Conservation (phyloP, 345 rosid genomes). For the Citrus hindsii region DNA sequence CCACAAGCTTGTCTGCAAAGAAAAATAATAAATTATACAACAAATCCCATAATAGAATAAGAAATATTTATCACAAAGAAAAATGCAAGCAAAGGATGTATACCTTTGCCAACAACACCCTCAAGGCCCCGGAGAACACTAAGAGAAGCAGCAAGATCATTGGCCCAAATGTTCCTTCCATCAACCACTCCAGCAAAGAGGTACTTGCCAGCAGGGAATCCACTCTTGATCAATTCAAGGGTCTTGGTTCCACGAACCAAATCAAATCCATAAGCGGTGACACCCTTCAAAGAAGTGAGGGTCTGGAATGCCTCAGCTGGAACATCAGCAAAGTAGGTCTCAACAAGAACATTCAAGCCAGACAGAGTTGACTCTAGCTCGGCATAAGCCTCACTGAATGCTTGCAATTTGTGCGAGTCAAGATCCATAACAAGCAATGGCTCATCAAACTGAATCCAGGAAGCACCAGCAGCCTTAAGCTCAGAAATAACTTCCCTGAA, state of each 20-base stretch:
- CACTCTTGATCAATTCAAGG: conserved; percentile 71
- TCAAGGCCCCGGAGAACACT: conserved; percentile 53
- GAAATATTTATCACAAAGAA: background rate
- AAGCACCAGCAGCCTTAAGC: conserved; percentile 95
- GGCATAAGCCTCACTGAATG: conserved; percentile 76
- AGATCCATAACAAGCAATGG: conserved; percentile 92
- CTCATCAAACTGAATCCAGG: conserved; percentile 95
- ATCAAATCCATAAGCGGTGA: conserved; percentile 79
- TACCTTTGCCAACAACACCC: conserved; percentile 89
- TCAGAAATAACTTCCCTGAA: conserved; percentile 83
- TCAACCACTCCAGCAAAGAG: conserved; percentile 96
- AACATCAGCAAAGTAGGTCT: conserved; percentile 94
- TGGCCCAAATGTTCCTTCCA: conserved; percentile 99
- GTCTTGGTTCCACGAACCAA: conserved; percentile 87
- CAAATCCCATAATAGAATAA: background rate
- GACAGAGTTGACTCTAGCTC: conserved; percentile 76
- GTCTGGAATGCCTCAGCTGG: conserved; percentile 78
- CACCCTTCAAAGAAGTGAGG: conserved; percentile 85
- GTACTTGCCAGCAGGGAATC: conserved; percentile 79
- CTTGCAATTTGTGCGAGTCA: conserved; percentile 72
- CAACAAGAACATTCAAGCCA: conserved; percentile 77
- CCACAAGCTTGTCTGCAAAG: conserved; percentile 81
- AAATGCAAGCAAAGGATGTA: background rate
- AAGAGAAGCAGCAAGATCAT: conserved; percentile 86
- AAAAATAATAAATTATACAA: background rate